A percentile compares a stretch with the other conserved stretches of the same genome.
phyloP scores from a whole-genome alignment of 805 yeast species.

The Starmerella scarabaei region DNA sequence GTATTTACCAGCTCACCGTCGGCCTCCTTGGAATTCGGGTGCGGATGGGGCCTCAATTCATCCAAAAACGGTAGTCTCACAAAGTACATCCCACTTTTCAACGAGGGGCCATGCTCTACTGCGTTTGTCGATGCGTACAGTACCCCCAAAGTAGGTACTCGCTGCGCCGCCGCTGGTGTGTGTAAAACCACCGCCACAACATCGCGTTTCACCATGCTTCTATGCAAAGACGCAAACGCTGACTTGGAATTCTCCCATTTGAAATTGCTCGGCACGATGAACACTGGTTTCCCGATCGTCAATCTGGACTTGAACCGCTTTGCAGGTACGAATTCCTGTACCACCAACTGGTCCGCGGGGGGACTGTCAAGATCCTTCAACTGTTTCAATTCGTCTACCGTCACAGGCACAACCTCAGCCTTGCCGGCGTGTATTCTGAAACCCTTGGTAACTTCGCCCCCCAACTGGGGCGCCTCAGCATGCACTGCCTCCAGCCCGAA shows the following conservation, averaged over 20 bases:
- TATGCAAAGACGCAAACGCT: conserved; percentile 3
- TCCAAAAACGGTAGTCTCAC: conserved; percentile 1
- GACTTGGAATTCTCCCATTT: neutral
- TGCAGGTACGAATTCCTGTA: no score
- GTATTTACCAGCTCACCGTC: neutral
- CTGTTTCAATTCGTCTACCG: neutral
- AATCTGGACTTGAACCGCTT: no score
- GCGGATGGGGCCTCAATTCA: neutral
- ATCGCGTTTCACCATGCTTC: neutral
- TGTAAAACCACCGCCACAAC: neutral
- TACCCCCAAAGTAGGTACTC: neutral
- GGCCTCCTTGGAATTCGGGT: no score
- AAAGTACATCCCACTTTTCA: conserved; percentile 1
- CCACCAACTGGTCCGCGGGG: no score
- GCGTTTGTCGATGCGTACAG: neutral
- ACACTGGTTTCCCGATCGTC: neutral
- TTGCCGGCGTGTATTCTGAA: no score
- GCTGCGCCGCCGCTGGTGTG: neutral
- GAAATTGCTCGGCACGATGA: conserved; percentile 4
- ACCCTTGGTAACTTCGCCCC: no score
- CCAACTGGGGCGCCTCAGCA: no score
- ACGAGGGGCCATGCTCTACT: neutral
- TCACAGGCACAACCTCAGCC: no score
- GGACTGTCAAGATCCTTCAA: no score
- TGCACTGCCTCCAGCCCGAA: no score